Evolutionary conservation across 176 grass and related monocot species (phyloP).

Genomic region (Oryza officinalis): DNA sequence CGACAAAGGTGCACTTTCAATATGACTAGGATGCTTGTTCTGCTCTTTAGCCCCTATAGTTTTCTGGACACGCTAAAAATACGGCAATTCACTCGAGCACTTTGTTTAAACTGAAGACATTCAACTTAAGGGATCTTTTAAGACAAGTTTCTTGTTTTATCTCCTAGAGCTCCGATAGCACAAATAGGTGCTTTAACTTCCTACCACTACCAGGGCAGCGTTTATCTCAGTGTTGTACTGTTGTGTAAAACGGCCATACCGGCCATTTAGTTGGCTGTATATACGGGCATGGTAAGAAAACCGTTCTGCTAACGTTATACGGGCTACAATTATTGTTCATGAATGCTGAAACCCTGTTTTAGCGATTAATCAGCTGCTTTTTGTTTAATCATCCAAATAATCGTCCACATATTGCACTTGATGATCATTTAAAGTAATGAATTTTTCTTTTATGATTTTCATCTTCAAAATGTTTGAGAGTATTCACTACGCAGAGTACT

Average conservation of each 20-base stretch:
- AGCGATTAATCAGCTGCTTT: too few species aligned
- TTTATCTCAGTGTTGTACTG: too few species aligned
- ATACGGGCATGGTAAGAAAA: too few species aligned
- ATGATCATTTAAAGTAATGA: too few species aligned
- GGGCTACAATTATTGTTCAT: too few species aligned
- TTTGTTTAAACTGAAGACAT: conserved; percentile 1
- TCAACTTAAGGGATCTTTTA: neutral
- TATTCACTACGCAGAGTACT: neutral
- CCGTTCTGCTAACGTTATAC: too few species aligned
- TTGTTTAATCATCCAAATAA: too few species aligned
- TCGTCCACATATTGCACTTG: too few species aligned
- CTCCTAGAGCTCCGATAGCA: neutral
- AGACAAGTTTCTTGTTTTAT: neutral
- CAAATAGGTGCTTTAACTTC: neutral
- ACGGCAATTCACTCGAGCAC: neutral
- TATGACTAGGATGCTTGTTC: neutral
- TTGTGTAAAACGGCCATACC: too few species aligned
- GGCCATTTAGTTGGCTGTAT: too few species aligned
- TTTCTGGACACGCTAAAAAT: conserved; percentile 5
- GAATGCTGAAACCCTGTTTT: too few species aligned
- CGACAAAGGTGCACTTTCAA: conserved; percentile 11
- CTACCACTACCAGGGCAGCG: too few species aligned
- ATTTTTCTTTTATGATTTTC: neutral
- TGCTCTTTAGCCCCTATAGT: conserved; percentile 4
- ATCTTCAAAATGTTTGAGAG: neutral